Evolutionary conservation across 2,329 filamentous ascomycete species (phyloP).

Genomic region (Aphanoascus verrucosus): DNA sequence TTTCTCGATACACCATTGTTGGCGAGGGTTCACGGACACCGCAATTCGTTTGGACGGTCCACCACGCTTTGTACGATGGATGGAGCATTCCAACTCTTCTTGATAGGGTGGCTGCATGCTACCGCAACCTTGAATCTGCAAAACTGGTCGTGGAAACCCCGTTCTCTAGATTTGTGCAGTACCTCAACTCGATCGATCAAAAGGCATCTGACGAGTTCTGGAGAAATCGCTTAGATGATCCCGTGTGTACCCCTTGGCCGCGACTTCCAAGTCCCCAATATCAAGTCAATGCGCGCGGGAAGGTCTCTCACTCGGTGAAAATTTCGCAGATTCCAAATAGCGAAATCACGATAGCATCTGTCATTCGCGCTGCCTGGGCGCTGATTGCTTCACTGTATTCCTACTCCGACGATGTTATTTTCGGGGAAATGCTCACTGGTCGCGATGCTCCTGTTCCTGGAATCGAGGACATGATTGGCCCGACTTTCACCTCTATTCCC

Average conservation of each 20-base stretch:
- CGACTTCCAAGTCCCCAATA: constrained; percentile 12
- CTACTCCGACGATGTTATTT: constrained; percentile 31
- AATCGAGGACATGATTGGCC: constrained; percentile 32
- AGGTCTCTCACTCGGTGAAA: constrained; percentile 1
- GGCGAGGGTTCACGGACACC: constrained; percentile 10
- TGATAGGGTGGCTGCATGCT: constrained; percentile 15
- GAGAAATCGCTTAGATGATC: constrained; percentile 15
- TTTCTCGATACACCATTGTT: constrained; percentile 22
- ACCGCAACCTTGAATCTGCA: constrained; percentile 8
- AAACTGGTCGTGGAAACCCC: constrained; percentile 5
- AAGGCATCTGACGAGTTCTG: constrained; percentile 16
- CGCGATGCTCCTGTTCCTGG: constrained; percentile 30
- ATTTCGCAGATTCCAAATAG: constrained; percentile 1
- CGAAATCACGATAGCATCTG: constrained; percentile 22
- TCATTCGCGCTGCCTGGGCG: constrained; percentile 33
- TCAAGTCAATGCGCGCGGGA: constrained; percentile 11
- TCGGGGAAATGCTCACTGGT: constrained; percentile 34
- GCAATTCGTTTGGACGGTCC: constrained; percentile 33
- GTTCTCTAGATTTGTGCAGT: constrained; percentile 21
- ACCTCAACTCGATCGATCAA: constrained; percentile 15
- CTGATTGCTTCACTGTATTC: constrained; percentile 28
- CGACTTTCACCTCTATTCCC: constrained; percentile 34
- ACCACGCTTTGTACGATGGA: constrained; percentile 38
- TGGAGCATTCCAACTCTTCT: constrained; percentile 20
- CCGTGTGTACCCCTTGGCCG: constrained; percentile 13